These are phyloP conservation scores for Ceratocystis eucalypticola DNA, from an alignment of 2,329 filamentous ascomycete species.

Conservation along the genomic window DNA sequence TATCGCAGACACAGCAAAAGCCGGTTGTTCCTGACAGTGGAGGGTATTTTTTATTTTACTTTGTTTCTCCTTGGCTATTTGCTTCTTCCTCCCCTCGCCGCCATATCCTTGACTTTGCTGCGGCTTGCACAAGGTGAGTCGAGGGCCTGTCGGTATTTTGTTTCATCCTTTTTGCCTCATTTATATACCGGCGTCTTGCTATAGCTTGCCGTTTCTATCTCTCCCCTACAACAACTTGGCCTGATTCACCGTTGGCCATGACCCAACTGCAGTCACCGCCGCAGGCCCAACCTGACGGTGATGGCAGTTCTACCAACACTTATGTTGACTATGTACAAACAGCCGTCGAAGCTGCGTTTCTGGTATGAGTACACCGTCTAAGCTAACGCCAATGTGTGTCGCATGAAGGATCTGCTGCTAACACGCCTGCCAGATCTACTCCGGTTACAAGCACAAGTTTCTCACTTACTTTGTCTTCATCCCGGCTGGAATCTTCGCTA, in stretches of 20 bases:
- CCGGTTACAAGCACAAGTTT: conserved; percentile 20
- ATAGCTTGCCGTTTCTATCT: too few species aligned
- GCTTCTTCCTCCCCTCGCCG: not conserved
- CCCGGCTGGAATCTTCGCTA: conserved; percentile 32
- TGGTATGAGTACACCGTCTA: not conserved
- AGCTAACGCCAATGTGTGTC: not conserved
- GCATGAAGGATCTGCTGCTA: not conserved
- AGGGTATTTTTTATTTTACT: not conserved
- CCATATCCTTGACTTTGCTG: not conserved
- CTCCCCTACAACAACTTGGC: not conserved
- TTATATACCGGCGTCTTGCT: too few species aligned
- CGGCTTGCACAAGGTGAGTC: not conserved
- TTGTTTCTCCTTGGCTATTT: not conserved
- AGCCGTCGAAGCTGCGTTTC: not conserved
- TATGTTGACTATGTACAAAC: not conserved
- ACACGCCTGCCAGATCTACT: not conserved
- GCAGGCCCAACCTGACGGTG: not conserved
- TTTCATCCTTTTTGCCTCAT: not conserved
- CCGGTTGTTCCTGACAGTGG: too few species aligned
- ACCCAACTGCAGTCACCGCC: not conserved
- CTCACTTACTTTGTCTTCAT: conserved; percentile 37
- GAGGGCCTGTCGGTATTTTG: not conserved
- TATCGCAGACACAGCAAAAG: too few species aligned
- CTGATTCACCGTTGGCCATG: not conserved
- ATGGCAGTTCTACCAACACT: not conserved